Percentiles rank a stretch among this genome's conserved stretches.
Evolutionary conservation across 345 rosid species (phyloP).

Genomic region (Turnera subulata): DNA sequence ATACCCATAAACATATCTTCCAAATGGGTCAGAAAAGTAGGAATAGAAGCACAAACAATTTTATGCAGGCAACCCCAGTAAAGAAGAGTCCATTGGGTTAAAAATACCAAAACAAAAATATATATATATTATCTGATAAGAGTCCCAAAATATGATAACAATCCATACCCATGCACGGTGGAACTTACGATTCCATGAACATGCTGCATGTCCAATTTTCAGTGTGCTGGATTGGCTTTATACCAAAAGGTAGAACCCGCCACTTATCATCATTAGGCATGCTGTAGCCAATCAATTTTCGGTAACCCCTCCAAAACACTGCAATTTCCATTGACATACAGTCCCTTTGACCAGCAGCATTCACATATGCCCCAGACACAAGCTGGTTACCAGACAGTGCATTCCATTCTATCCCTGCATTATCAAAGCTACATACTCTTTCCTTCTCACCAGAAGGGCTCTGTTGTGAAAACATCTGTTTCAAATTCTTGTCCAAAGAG

Average conservation of each 20-base stretch:
- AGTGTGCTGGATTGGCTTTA: slow-evolving; percentile 50
- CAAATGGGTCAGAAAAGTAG: not conserved
- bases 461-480: slow-evolving; percentile 6
- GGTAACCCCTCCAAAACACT: slow-evolving; percentile 27
- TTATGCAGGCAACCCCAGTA: not conserved
- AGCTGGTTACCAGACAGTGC: slow-evolving; percentile 26
- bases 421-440: slow-evolving; percentile 18
- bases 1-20: no score
- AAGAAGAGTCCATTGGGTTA: not conserved
- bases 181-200: slow-evolving; percentile 48
- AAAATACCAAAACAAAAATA: no score
- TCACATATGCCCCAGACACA: slow-evolving; percentile 16
- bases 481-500: slow-evolving; percentile 18
- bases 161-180: no score
- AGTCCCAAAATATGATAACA: no score
- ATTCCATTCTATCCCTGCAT: slow-evolving; percentile 21
- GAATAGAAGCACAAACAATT: not conserved
- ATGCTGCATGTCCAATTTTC: slow-evolving; percentile 73
- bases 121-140: not conserved
- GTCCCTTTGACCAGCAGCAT: no score
- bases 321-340: slow-evolving; percentile 24
- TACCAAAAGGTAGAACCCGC: slow-evolving; percentile 59
- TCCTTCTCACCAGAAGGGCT: slow-evolving; percentile 23
- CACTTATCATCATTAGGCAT: slow-evolving; percentile 62
- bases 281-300: slow-evolving; percentile 40